Conservation (phyloP, 352 stramenopile genomes). For the Halophytophthora polymorphica region DNA sequence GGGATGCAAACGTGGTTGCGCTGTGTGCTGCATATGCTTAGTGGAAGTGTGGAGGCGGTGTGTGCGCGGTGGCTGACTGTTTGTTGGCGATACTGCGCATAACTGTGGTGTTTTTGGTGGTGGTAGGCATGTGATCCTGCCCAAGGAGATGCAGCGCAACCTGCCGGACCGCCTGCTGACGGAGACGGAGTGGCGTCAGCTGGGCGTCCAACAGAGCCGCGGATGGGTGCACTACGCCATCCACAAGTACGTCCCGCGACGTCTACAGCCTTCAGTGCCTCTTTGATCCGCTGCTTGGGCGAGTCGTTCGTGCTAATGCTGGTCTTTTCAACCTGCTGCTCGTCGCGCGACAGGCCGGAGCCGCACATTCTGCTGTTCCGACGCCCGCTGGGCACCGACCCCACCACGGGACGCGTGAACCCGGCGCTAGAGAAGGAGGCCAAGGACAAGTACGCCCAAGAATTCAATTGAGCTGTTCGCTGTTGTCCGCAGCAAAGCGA, state of each 20-base stretch:
- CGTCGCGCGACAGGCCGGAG: constrained; percentile 86
- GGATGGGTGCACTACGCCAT: constrained; percentile 99
- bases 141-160: constrained; percentile 96
- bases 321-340: constrained; percentile 6
- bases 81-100: background rate
- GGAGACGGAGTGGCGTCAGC: constrained; percentile 96
- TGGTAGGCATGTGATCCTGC: constrained; percentile 94
- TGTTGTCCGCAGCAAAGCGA: background rate
- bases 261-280: background rate
- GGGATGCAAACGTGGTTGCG: background rate
- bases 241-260: constrained; percentile 85
- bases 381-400: constrained; percentile 96
- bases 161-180: constrained; percentile 94
- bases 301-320: background rate
- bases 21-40: background rate
- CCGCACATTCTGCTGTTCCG: constrained; percentile 99
- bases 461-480: constrained; percentile 63
- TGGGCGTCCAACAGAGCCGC: constrained; percentile 97
- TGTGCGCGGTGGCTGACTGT: constrained; percentile 1
- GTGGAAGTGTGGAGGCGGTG: background rate
- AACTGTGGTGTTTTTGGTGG: background rate
- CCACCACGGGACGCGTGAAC: constrained; percentile 93
- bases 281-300: background rate
- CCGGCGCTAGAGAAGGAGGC: constrained; percentile 92
- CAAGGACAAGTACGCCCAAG: constrained; percentile 94